These are phyloP conservation scores for Pleurotus sapidus DNA, from an alignment of 768 basidiomycete genomes.

Conservation along the genomic window DNA sequence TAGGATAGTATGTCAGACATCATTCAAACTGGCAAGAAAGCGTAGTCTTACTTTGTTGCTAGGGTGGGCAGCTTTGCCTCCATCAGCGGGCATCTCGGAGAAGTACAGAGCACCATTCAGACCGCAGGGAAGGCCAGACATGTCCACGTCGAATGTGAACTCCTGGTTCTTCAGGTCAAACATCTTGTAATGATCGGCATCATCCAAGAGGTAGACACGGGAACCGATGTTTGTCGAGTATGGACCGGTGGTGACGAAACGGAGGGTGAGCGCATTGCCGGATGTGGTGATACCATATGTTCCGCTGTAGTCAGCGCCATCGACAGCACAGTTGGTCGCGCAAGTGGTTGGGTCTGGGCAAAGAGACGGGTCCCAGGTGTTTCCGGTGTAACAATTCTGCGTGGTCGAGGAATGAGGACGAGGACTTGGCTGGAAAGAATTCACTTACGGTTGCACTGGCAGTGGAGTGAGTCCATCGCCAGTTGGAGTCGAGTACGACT, in stretches of 20 bases:
- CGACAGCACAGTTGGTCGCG: slow-evolving; percentile 31
- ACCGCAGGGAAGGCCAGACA: slow-evolving; percentile 45
- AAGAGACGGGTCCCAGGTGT: slow-evolving; percentile 48
- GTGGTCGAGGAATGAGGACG: not conserved
- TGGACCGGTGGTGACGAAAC: slow-evolving; percentile 40
- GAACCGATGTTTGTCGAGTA: slow-evolving; percentile 35
- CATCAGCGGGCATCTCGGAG: slow-evolving; percentile 2
- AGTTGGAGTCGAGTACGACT: slow-evolving; percentile 51
- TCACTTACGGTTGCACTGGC: slow-evolving; percentile 12
- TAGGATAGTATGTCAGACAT: slow-evolving; percentile 11
- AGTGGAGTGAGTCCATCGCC: slow-evolving; percentile 46
- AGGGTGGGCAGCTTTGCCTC: not conserved
- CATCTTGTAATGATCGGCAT: slow-evolving; percentile 48
- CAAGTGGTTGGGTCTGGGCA: slow-evolving; percentile 38
- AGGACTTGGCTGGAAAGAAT: not conserved
- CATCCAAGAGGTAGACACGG: slow-evolving; percentile 46
- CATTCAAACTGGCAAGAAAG: slow-evolving; percentile 41
- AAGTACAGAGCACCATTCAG: slow-evolving; percentile 44
- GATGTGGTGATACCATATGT: slow-evolving; percentile 52
- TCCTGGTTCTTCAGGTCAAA: slow-evolving; percentile 52
- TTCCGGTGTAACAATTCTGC: slow-evolving; percentile 50
- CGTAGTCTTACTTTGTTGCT: slow-evolving; percentile 40
- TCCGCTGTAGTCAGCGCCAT: slow-evolving; percentile 44
- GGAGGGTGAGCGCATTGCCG: slow-evolving; percentile 44
- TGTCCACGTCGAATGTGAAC: slow-evolving; percentile 61